Base-by-base conservation (phyloP, 2,329 filamentous ascomycete genomes). In the Beauveria pseudobassiana region DNA sequence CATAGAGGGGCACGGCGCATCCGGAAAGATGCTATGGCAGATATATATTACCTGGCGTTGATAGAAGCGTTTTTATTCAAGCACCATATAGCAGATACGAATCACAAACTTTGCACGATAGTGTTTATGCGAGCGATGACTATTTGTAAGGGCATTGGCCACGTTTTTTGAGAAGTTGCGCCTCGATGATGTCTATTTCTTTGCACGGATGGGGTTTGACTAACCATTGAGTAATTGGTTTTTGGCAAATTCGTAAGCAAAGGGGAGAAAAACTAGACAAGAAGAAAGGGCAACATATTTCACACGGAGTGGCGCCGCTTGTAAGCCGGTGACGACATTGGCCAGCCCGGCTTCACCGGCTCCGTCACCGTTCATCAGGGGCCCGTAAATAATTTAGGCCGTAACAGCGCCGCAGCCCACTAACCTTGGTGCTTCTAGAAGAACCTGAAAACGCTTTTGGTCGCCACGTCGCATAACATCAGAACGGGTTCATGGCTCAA, bases 1-100 rank as follows among this genome's bases (percentile, higher is more conserved):
- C 59, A 61, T 61, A 61, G 59, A 61, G 51, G 30, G 59, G 59
- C 51, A 55, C 30, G 59, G 51, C 59, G 59, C 45, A 61, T 42
- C 43, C 43, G 59, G 51, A 49, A 54, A 43, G 45, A 49, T 54
- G 50, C 50, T 42, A 54, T 28, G 28, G 26, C 26, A 60, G 49
- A 53, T 40, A 38, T 40, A 40, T 60, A 49, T 60, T 50, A 54
- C 53, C 42, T 60, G 58, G 57, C 50, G 49, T 53, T 60, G 49
- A 60, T 60, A 60, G 58, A 60, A 54, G 50, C 49, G 40, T 53
- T 24, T 45, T 48, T 42, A 60, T 50, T 60, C 26, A 40, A 46
- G 24, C 28, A 60, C 40, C 40, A 52, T 8, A 48, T 46, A 40
- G 16, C 16, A 46, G 49, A 38, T 26, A 40, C 22, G n/a, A 43